Conservation (phyloP, 345 rosid species). For the Ceriops decandra region DNA sequence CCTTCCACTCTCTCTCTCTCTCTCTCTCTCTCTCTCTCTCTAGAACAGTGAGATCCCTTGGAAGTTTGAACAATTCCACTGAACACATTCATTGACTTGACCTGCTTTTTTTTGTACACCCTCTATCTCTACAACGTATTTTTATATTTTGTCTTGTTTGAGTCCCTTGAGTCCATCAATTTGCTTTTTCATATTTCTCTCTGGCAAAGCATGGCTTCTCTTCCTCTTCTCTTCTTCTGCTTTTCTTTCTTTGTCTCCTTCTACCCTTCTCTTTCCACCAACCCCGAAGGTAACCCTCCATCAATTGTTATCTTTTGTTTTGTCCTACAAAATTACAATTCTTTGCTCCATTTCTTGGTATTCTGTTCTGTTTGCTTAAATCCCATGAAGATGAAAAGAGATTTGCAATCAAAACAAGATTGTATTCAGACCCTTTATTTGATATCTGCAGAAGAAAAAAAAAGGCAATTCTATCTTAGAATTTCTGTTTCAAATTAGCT, state of each 20-base stretch:
- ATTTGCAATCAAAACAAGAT: neutral
- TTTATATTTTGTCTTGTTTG: neutral
- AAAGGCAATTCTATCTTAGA: neutral
- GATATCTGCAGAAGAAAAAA: neutral
- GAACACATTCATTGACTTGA: too few relatives aligned
- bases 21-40: too few relatives aligned
- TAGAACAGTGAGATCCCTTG: too few relatives aligned
- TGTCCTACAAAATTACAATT: conserved; percentile 4
- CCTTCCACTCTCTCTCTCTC: neutral
- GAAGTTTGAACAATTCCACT: too few relatives aligned
- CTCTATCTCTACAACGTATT: too few relatives aligned
- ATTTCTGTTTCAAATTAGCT: neutral
- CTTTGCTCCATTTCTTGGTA: neutral
- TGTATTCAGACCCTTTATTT: neutral
- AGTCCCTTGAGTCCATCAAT: neutral
- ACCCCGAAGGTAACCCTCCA: conserved; percentile 47
- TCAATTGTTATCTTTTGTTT: conserved; percentile 5
- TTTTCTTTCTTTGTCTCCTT: conserved; percentile 26
- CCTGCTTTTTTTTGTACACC: too few relatives aligned
- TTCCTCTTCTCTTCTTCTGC: neutral
- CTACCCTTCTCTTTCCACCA: conserved; percentile 44
- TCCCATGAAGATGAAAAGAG: neutral
- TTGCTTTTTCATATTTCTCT: neutral
- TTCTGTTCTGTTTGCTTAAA: neutral
- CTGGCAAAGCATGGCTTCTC: neutral